Conservation (phyloP, 495 filamentous ascomycete species). For the Pyrenula massariospora region DNA sequence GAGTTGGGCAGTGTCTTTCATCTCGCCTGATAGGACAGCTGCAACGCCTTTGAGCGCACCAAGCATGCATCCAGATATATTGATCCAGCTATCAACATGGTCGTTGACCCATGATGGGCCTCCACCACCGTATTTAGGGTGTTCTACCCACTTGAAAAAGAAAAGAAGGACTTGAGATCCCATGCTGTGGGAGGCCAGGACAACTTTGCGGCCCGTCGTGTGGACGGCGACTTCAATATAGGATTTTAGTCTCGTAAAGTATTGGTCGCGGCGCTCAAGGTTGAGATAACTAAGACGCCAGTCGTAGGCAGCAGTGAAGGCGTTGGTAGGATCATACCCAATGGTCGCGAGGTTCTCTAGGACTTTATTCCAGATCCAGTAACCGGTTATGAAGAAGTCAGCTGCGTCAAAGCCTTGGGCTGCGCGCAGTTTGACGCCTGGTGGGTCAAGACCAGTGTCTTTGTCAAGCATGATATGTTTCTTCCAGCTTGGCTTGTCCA, state of each 20-base stretch:
- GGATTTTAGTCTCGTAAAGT: slow-evolving; percentile 78
- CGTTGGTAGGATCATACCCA: slow-evolving; percentile 92
- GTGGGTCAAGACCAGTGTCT: slow-evolving; percentile 79
- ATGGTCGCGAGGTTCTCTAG: slow-evolving; percentile 90
- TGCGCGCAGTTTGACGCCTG: slow-evolving; percentile 82
- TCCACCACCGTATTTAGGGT: slow-evolving; percentile 63
- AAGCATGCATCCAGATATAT: slow-evolving; percentile 95
- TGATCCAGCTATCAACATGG: slow-evolving; percentile 90
- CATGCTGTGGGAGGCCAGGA: slow-evolving; percentile 92
- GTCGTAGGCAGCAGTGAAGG: slow-evolving; percentile 91
- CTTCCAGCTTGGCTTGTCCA: slow-evolving; percentile 92
- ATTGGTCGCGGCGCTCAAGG: slow-evolving; percentile 80
- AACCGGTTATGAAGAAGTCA: slow-evolving; percentile 75
- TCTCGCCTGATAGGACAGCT: slow-evolving; percentile 88
- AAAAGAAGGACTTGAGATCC: slow-evolving; percentile 90
- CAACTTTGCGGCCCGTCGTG: slow-evolving; percentile 63
- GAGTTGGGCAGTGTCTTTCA: slow-evolving; percentile 94
- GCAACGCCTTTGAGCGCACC: slow-evolving; percentile 87
- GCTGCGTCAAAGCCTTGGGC: slow-evolving; percentile 97
- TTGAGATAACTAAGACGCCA: slow-evolving; percentile 93
- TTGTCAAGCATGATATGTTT: slow-evolving; percentile 94
- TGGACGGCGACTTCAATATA: slow-evolving; percentile 75
- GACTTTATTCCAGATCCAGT: slow-evolving; percentile 99
- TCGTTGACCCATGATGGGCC: slow-evolving; percentile 83
- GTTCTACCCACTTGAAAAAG: slow-evolving; percentile 96